Base-by-base conservation (phyloP, 441 rosid genomes). In the Gossypium aridum region DNA sequence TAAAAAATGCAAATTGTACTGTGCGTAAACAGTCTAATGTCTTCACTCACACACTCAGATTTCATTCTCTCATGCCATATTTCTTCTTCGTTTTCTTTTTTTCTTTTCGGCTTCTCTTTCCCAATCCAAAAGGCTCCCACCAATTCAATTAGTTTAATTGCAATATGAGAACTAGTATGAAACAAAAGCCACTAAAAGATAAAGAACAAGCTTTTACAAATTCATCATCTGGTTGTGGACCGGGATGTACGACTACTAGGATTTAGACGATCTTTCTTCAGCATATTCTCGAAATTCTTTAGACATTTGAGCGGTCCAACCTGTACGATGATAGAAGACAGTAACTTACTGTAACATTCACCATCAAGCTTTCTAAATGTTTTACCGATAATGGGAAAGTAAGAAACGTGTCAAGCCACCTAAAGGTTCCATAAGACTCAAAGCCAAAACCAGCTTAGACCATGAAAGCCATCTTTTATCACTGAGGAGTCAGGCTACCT, bases 201-300 rank as follows among this genome's bases (percentile, higher is more conserved):
- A 39, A 34, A 34, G 39, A 23, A 43, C 37, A 61, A 13, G 76
- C 17, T 43, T 45, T n/a, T 43, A 16, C 8, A 5, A 63, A 43
- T 73, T 61, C 3, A 70, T 74, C 83, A 84, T 73, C 82, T 85
- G 51, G 63, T 60, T 64, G 80, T 56, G 47, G 88, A 80, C 78
- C 74, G 76, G 65, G 91, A 86, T 59, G 92, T 84, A 12, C 81
- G 82, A 77, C 86, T 83, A 80, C 90, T 81, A n/a, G 89, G 87
- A 76, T 82, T 85, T 67, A 84, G 79, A 53, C 81, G 76, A 76
- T 84, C 87, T 75, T 76, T 79, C 84, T 72, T 88, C 51, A 79
- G 75, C 75, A 84, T 56, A 55, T 76, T 64, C 73, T 77, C 79
- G 43, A 89, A 75, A 75, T 74, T 78, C 63, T 81, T 80, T 17